Conservation (phyloP, 331 rosid genomes). For the Rhamnella rubrinervis region DNA sequence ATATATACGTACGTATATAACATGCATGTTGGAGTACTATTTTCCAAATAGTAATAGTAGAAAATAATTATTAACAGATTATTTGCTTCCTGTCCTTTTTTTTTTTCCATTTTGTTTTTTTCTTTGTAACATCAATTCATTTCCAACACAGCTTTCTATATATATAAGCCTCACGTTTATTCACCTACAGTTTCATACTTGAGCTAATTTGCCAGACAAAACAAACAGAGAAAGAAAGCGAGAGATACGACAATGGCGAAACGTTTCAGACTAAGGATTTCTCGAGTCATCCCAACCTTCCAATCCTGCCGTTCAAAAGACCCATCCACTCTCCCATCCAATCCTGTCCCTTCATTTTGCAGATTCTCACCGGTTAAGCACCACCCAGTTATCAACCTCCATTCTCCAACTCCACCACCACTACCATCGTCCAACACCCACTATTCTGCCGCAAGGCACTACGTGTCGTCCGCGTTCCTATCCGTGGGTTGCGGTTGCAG, state of each 20-base stretch:
- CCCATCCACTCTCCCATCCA: slow-evolving; percentile 29
- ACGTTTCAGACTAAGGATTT: slow-evolving; percentile 43
- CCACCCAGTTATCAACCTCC: slow-evolving; percentile 10
- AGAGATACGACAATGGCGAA: slow-evolving; percentile 30
- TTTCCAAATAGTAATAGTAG: too few relatives aligned
- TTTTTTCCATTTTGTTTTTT: too few relatives aligned
- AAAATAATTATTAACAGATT: too few relatives aligned
- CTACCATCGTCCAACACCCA: slow-evolving; percentile 23
- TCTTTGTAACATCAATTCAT: too few relatives aligned
- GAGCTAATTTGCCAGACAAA: background rate
- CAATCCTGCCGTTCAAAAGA: slow-evolving; percentile 49
- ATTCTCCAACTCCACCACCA: slow-evolving; percentile 12
- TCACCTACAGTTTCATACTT: background rate
- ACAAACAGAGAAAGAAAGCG: background rate
- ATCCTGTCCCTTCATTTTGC: slow-evolving; percentile 38
- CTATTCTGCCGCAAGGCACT: slow-evolving; percentile 39
- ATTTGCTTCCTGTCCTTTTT: too few relatives aligned
- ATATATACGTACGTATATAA: too few relatives aligned
- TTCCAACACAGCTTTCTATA: background rate
- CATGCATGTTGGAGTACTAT: too few relatives aligned
- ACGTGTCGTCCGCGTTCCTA: slow-evolving; percentile 43
- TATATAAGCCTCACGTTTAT: slow-evolving; percentile 18
- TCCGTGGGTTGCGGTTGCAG: slow-evolving; percentile 31
- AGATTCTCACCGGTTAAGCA: slow-evolving; percentile 9
- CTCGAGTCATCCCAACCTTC: slow-evolving; percentile 47